These are phyloP conservation scores for Cutaneotrichosporon spelunceum DNA, from an alignment of 1,284 basidiomycete genomes.

Conservation along the genomic window DNA sequence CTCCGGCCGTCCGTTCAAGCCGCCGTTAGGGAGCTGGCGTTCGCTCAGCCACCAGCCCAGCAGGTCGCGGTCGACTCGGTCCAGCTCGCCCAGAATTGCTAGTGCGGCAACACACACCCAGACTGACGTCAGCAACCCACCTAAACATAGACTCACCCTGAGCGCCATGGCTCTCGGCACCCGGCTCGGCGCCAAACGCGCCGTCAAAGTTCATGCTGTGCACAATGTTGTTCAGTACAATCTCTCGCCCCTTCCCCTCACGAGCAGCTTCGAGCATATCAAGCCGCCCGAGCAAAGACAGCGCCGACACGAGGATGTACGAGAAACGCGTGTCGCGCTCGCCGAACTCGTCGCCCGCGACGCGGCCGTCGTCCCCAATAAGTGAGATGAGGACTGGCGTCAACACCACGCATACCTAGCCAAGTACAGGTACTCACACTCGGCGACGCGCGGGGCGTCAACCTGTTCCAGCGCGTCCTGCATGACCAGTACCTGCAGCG, in stretches of 20 bases:
- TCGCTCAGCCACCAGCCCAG: constrained; percentile 91
- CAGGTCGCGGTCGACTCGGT: constrained; percentile 69
- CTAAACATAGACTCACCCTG: constrained; percentile 62
- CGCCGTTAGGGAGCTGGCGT: constrained; percentile 86
- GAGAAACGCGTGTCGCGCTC: constrained; percentile 90
- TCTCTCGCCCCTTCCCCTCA: constrained; percentile 56
- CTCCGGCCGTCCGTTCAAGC: constrained; percentile 91
- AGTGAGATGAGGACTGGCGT: constrained; percentile 71
- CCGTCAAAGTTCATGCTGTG: constrained; percentile 91
- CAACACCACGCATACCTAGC: no score
- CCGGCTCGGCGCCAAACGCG: constrained; percentile 78
- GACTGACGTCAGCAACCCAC: constrained; percentile 57
- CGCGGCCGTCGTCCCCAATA: constrained; percentile 75
- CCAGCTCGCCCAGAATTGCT: constrained; percentile 76
- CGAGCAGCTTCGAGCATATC: constrained; percentile 55
- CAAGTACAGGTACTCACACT: constrained; percentile 59
- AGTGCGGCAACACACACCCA: constrained; percentile 85
- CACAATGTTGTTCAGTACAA: constrained; percentile 69
- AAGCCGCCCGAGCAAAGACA: constrained; percentile 76
- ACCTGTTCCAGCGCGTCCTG: constrained; percentile 74
- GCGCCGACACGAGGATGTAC: constrained; percentile 76
- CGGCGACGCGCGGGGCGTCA: constrained; percentile 64
- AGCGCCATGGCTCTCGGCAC: constrained; percentile 87
- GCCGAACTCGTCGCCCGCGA: constrained; percentile 84
- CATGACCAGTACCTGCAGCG: constrained; percentile 84